Conservation (phyloP, 2,329 filamentous ascomycete species). For the Incumbomyces lentus region DNA sequence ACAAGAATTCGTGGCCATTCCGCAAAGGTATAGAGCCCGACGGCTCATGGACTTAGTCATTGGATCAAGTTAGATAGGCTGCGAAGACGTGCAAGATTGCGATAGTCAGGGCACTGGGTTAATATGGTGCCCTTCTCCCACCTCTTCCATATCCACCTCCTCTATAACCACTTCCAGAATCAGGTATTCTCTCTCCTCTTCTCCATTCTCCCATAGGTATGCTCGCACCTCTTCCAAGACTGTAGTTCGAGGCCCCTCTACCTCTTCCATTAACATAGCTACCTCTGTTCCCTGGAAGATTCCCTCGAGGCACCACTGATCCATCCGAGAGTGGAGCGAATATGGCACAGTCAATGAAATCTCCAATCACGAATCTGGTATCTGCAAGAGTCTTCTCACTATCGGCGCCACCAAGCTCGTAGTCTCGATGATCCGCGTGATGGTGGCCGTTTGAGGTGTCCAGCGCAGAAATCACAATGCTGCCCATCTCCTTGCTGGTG, state of each 20-base stretch:
- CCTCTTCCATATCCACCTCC: constrained; percentile 30
- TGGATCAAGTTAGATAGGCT: too few relatives aligned
- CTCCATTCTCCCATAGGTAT: constrained; percentile 40
- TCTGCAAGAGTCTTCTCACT: constrained; percentile 65
- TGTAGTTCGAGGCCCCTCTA: constrained; percentile 28
- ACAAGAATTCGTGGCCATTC: too few relatives aligned
- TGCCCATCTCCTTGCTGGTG: constrained; percentile 71
- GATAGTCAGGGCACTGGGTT: neutral
- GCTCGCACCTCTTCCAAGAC: constrained; percentile 26
- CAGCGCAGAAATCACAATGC: constrained; percentile 56
- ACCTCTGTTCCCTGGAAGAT: constrained; percentile 15
- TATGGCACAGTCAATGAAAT: constrained; percentile 76
- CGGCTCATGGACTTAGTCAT: too few relatives aligned
- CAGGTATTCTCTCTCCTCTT: constrained; percentile 37
- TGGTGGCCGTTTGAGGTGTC: constrained; percentile 25
- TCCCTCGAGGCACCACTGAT: constrained; percentile 42
- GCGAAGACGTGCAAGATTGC: too few relatives aligned
- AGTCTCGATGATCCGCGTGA: constrained; percentile 24
- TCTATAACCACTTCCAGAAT: constrained; percentile 25
- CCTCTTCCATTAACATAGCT: constrained; percentile 34
- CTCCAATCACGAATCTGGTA: constrained; percentile 73
- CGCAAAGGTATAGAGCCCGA: too few relatives aligned
- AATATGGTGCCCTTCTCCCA: constrained; percentile 25
- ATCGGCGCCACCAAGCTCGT: constrained; percentile 45
- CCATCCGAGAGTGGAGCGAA: constrained; percentile 66